Percentiles rank a stretch among this genome's conserved stretches.
These are phyloP conservation scores for Candida parachauliodes DNA, from an alignment of 805 yeast species.

Conservation along the genomic window DNA sequence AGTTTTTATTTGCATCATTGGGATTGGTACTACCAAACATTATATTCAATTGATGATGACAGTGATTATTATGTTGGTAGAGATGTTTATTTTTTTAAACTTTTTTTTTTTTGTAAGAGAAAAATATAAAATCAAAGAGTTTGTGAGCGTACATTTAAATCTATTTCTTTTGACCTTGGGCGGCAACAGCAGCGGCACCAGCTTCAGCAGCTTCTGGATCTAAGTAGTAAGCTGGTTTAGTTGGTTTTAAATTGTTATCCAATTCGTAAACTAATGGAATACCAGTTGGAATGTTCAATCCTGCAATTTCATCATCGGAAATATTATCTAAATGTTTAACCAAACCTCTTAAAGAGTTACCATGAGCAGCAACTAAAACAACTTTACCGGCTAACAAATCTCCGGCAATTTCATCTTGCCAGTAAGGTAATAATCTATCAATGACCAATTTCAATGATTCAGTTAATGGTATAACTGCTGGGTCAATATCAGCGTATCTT, in stretches of 20 bases:
- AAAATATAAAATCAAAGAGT: not conserved
- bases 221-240: constrained; percentile 91
- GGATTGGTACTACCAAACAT: not conserved
- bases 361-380: constrained; percentile 93
- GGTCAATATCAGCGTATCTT: constrained; percentile 82
- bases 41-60: not conserved
- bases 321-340: constrained; percentile 94
- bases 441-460: constrained; percentile 93
- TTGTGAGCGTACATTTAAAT: not conserved
- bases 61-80: not conserved
- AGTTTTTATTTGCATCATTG: not conserved
- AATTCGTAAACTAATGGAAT: constrained; percentile 96
- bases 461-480: constrained; percentile 84
- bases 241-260: constrained; percentile 81
- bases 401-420: constrained; percentile 87
- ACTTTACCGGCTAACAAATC: constrained; percentile 85
- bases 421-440: constrained; percentile 94
- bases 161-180: constrained; percentile 67
- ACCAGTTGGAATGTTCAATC: constrained; percentile 97
- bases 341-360: constrained; percentile 95
- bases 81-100: no score
- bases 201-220: constrained; percentile 99
- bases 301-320: constrained; percentile 89
- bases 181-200: constrained; percentile 99
- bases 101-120: no score